phyloP scores from a whole-genome alignment of 2,329 filamentous ascomycete species.

The Chaetomiaceae sp. region DNA sequence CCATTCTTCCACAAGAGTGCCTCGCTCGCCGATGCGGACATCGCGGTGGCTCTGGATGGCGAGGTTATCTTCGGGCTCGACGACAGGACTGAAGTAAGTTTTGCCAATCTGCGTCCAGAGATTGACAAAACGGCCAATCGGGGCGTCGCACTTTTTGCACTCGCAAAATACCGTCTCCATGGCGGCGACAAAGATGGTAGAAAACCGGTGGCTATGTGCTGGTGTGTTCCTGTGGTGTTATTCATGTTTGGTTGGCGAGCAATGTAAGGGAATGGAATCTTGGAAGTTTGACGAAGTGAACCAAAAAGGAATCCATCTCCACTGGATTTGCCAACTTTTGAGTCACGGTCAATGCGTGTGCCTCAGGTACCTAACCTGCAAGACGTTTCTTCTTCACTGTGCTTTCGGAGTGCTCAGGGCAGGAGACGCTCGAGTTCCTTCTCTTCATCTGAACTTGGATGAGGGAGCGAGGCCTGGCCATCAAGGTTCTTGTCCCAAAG shows the following conservation, averaged over 20 bases:
- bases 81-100: slow-evolving; percentile 36
- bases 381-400: too few relatives aligned
- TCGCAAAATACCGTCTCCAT: slow-evolving; percentile 36
- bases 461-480: too few relatives aligned
- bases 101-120: slow-evolving; percentile 39
- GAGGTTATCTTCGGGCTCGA: slow-evolving; percentile 24
- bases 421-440: not conserved
- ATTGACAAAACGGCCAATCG: slow-evolving; percentile 33
- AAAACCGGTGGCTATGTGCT: too few relatives aligned
- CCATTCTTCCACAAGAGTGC: slow-evolving; percentile 36
- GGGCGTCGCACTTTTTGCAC: slow-evolving; percentile 32
- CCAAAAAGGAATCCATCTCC: too few relatives aligned
- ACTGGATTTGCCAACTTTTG: too few relatives aligned
- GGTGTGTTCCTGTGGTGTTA: too few relatives aligned
- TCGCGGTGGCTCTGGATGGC: slow-evolving; percentile 26
- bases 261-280: too few relatives aligned
- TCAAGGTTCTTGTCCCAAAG: slow-evolving; percentile 13
- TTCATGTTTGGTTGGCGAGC: too few relatives aligned
- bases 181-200: not conserved
- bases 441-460: too few relatives aligned
- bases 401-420: not conserved
- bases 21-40: slow-evolving; percentile 29
- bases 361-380: too few relatives aligned
- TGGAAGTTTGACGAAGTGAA: too few relatives aligned
- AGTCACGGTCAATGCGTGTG: too few relatives aligned